Conservation (phyloP, 352 stramenopile species). For the Albugo laibachii region DNA sequence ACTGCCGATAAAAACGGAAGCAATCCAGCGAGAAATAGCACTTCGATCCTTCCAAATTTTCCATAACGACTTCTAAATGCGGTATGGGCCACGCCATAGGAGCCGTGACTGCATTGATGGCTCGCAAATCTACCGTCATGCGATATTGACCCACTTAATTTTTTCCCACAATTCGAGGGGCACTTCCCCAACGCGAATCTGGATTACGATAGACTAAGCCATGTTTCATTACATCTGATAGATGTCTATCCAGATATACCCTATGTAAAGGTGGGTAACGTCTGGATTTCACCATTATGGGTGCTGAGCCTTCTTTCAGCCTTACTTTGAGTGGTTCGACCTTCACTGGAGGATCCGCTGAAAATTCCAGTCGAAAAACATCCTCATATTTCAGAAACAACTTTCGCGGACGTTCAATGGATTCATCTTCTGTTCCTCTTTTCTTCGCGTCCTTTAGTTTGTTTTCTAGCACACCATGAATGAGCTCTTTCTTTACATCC, state of each 20-base stretch:
- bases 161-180: constrained; percentile 9
- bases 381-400: not conserved
- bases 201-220: constrained; percentile 5
- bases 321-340: constrained; percentile 5
- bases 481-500: too few species aligned
- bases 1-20: constrained; percentile 10
- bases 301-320: constrained; percentile 6
- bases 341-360: constrained; percentile 6
- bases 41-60: constrained; percentile 3
- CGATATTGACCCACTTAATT: constrained; percentile 3
- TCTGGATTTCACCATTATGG: constrained; percentile 5
- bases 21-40: constrained; percentile 10
- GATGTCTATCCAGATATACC: constrained; percentile 3
- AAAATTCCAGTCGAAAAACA: constrained; percentile 6
- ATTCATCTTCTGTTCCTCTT: too few species aligned
- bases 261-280: constrained; percentile 6
- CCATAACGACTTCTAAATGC: constrained; percentile 7
- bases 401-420: too few species aligned
- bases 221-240: constrained; percentile 1
- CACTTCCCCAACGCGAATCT: constrained; percentile 4
- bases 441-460: too few species aligned
- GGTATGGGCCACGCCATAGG: constrained; percentile 12
- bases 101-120: constrained; percentile 6
- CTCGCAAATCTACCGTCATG: constrained; percentile 7
- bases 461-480: too few species aligned